Conservation (phyloP, 352 stramenopile genomes). For the Phytophthora citricola region DNA sequence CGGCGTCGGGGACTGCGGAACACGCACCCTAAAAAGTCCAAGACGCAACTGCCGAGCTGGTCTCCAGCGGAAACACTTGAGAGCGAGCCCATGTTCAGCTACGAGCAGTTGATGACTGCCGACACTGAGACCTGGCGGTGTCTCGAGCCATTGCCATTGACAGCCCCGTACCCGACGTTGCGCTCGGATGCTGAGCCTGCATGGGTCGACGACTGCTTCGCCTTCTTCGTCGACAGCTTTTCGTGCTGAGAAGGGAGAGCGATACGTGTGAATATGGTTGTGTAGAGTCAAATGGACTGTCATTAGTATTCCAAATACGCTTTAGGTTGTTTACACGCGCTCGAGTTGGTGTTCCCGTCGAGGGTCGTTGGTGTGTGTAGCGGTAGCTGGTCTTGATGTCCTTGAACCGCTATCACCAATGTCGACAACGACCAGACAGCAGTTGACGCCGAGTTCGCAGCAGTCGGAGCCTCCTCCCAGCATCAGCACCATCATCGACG, state of each 20-base stretch:
- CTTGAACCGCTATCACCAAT: background rate
- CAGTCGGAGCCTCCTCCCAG: constrained; percentile 12
- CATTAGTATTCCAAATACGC: background rate
- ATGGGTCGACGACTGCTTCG: constrained; percentile 37
- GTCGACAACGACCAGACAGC: constrained; percentile 3
- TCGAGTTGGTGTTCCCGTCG: constrained; percentile 16
- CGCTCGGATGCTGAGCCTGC: constrained; percentile 5
- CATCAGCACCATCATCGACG: constrained; percentile 24
- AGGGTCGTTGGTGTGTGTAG: background rate
- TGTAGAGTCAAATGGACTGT: background rate
- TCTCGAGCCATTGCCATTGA: constrained; percentile 11
- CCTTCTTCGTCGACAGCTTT: constrained; percentile 44
- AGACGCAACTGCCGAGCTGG: background rate
- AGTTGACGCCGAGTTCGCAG: constrained; percentile 11
- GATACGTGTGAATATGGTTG: background rate
- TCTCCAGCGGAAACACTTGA: background rate
- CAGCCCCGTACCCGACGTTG: background rate
- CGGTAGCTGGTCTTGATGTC: background rate
- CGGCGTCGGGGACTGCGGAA: constrained; percentile 35
- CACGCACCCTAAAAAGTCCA: constrained; percentile 6
- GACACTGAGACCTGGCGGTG: background rate
- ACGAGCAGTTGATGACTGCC: constrained; percentile 16
- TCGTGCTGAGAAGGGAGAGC: constrained; percentile 3
- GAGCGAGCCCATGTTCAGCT: constrained; percentile 14
- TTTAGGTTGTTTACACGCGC: constrained; percentile 13